Conservation (phyloP, 192 early-diverging fungal species). For the Backusella parvicylindrica region DNA sequence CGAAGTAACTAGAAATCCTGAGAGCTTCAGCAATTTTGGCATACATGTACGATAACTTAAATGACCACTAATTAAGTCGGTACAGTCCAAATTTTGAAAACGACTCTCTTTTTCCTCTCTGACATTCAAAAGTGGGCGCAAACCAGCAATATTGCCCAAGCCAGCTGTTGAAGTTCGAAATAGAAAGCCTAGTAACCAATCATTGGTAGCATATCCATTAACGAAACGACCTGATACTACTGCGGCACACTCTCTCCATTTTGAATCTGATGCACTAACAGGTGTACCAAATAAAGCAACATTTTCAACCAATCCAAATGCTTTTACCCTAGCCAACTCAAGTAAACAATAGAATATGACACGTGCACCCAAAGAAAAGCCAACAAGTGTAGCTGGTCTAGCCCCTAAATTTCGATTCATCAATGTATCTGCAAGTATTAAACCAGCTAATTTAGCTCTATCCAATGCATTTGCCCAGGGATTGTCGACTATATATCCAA, state of each 20-base stretch:
- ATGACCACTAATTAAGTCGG: constrained; percentile 83
- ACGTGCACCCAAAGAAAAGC: constrained; percentile 88
- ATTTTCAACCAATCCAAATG: constrained; percentile 82
- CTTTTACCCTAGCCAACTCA: constrained; percentile 79
- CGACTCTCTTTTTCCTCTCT: constrained; percentile 32
- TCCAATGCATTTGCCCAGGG: constrained; percentile 84
- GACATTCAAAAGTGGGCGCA: constrained; percentile 73
- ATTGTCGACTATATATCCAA: constrained; percentile 85
- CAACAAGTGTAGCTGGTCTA: constrained; percentile 87
- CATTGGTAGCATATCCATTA: constrained; percentile 86
- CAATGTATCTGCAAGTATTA: constrained; percentile 85
- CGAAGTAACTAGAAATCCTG: constrained; percentile 75
- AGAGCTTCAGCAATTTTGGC: constrained; percentile 73
- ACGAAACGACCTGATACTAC: constrained; percentile 84
- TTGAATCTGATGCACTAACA: constrained; percentile 69
- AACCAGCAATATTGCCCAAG: constrained; percentile 76
- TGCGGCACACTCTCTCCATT: constrained; percentile 76
- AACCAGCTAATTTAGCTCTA: constrained; percentile 73
- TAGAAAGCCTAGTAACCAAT: constrained; percentile 89
- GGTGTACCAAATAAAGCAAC: constrained; percentile 89
- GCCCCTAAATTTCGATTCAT: constrained; percentile 79
- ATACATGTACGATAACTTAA: constrained; percentile 78
- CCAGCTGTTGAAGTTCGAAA: constrained; percentile 81
- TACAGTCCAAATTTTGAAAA: constrained; percentile 79
- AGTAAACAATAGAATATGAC: constrained; percentile 90